Conservation (phyloP, 1,284 basidiomycete genomes). For the Ustilago crameri region DNA sequence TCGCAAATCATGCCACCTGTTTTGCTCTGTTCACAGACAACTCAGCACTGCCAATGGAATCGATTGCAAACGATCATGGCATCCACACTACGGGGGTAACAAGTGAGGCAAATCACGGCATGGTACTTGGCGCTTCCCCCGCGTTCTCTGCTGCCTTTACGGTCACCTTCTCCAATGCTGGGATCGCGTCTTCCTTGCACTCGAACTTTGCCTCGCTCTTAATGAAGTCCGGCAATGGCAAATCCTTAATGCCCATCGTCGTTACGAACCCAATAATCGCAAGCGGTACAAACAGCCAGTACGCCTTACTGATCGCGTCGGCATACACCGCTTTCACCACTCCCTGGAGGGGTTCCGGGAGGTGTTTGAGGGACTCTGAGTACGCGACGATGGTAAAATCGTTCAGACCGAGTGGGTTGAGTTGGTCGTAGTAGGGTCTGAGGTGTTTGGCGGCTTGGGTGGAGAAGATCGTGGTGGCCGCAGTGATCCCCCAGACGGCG, state of each 20-base stretch:
- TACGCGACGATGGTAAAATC: conserved; percentile 41
- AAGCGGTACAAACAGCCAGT: conserved; percentile 33
- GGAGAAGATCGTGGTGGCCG: conserved; percentile 49
- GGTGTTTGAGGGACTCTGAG: conserved; percentile 10
- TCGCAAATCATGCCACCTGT: too few relatives aligned
- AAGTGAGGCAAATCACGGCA: conserved; percentile 6
- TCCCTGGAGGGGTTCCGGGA: conserved; percentile 19
- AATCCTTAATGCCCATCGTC: conserved; percentile 29
- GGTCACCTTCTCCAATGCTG: conserved; percentile 2
- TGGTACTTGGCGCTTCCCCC: conserved; percentile 19
- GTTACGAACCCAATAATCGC: conserved; percentile 31
- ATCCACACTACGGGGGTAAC: too few relatives aligned
- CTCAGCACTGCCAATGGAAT: too few relatives aligned
- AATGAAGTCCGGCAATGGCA: conserved; percentile 46
- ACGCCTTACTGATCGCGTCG: conserved; percentile 20
- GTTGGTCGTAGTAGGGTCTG: conserved; percentile 10
- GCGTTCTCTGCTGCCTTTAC: too few relatives aligned
- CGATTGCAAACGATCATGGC: too few relatives aligned
- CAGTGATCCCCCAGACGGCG: conserved; percentile 49
- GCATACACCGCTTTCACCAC: conserved; percentile 24
- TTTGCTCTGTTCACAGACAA: too few relatives aligned
- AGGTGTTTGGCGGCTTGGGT: conserved; percentile 20
- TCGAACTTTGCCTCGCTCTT: conserved; percentile 23
- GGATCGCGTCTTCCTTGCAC: conserved; percentile 9
- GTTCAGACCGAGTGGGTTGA: conserved; percentile 32